A percentile compares a stretch with the other conserved stretches of the same genome.
phyloP scores from a whole-genome alignment of 177 flowering plant genomes.

The Telopea speciosissima region DNA sequence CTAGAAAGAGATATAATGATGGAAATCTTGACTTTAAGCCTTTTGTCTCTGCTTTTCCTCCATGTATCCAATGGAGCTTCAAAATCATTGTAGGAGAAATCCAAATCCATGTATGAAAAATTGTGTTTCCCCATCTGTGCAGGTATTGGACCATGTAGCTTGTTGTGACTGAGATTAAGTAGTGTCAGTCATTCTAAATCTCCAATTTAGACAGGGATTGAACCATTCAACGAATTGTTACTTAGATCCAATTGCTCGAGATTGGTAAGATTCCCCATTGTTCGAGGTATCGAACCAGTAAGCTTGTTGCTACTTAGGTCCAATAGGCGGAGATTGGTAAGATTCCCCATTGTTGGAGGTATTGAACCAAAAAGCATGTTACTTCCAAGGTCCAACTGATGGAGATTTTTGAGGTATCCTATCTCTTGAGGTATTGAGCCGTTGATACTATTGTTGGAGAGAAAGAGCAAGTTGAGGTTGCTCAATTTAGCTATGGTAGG shows the following conservation, averaged over 20 bases:
- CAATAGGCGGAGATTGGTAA: neutral
- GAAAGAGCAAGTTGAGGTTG: neutral
- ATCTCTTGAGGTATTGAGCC: neutral
- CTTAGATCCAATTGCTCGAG: neutral
- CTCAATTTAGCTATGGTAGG: too few species aligned
- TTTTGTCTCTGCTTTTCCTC: too few species aligned
- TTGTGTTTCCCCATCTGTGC: too few species aligned
- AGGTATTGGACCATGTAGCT: conserved; percentile 10
- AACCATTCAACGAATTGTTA: conserved; percentile 5
- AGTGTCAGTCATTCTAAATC: conserved; percentile 2
- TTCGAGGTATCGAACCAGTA: neutral
- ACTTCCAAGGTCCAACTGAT: too few species aligned
- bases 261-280: neutral
- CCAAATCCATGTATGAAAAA: too few species aligned
- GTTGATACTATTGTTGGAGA: neutral
- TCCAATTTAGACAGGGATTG: conserved; percentile 9
- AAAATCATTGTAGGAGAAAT: too few species aligned
- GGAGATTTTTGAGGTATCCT: neutral
- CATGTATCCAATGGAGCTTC: too few species aligned
- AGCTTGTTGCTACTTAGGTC: neutral
- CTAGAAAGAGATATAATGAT: neutral
- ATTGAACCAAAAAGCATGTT: neutral
- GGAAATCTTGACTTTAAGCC: too few species aligned
- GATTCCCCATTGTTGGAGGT: neutral
- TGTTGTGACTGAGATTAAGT: conserved; percentile 7